Evolutionary conservation across 805 yeast species (phyloP), one percentile per base, ranked within the genome.

Genomic region (Ogataea pilisensis): DNA sequence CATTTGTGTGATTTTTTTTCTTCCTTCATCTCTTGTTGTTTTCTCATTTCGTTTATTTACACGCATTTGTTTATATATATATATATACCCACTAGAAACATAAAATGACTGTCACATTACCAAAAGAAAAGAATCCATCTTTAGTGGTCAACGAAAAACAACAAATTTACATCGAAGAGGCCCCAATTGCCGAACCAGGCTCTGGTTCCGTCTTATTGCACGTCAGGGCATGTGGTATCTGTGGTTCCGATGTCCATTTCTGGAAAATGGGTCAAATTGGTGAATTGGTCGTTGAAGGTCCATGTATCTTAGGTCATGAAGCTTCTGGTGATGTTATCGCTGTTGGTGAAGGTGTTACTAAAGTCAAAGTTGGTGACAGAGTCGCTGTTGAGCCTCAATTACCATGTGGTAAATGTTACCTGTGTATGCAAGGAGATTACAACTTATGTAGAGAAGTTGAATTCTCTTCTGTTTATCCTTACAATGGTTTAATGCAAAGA

Each of bases 221-320:
- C 54, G 72, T 80, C 32, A 68, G 75, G 45, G 78, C 80, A 38
- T 80, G 85, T 7, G 89, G 89, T 21, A 82, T 82, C 49, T 83
- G 89, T 61, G 89, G 89, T 14, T 75, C 85, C 18, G 90, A 83
- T 59, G 69, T 81, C 45, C 88, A 82, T 57, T 80, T 79, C 63
- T 78, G 76, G 65, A 70, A 76, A 41, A 78, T 76, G 45, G 89
- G 88, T 34, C 72, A 68, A 42, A 80, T 81, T 44, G 86, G 80
- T 22, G 73, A 74, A 38, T 57, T 68, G 43, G 54, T 52, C 9
- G 57, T 70, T 22, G 39, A 55, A 4, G 65, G 62, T 13, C 58
- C 64, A 44, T 57, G 68, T 48, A 60, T 64, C 21, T 50, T 68
- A 36, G 76, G 76, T n/a, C 76, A 71, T 43, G 77, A 72, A 56